phyloP scores from a whole-genome alignment of 2,329 filamentous ascomycete genomes.

The Madurella mycetomatis region DNA sequence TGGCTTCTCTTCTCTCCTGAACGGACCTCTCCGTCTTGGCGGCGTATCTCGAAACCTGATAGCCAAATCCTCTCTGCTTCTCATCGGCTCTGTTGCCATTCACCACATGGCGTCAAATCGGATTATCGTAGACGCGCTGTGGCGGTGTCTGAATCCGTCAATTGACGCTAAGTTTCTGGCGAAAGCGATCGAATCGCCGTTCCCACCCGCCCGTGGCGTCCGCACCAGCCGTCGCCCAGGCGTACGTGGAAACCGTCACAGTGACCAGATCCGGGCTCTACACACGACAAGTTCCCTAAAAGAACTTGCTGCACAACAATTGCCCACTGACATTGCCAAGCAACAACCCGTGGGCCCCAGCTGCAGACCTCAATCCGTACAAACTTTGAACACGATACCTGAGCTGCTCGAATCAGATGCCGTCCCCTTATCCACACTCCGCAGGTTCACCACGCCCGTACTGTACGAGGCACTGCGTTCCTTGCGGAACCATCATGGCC shows the following conservation, averaged over 20 bases:
- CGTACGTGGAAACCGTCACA: background rate
- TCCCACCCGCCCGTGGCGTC: conserved; percentile 6
- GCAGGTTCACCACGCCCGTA: conserved; percentile 25
- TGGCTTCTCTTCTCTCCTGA: too few relatives aligned
- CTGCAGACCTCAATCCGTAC: background rate
- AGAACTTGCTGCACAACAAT: background rate
- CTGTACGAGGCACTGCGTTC: conserved; percentile 47
- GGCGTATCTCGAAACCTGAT: too few relatives aligned
- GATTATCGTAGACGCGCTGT: conserved; percentile 53
- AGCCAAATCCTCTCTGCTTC: background rate
- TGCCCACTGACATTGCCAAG: background rate
- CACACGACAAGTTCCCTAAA: background rate
- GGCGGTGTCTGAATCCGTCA: conserved; percentile 59
- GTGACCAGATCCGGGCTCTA: background rate
- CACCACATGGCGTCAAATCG: conserved; percentile 34
- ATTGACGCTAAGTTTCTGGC: conserved; percentile 40
- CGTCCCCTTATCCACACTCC: background rate
- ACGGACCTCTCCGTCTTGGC: too few relatives aligned
- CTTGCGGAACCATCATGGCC: conserved; percentile 34
- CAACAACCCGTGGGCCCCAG: background rate
- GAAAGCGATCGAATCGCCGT: conserved; percentile 28
- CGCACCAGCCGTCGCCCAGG: background rate
- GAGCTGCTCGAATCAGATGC: background rate
- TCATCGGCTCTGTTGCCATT: background rate
- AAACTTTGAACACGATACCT: background rate